A percentile compares a stretch with the other conserved stretches of the same genome.
Conservation (phyloP, 768 basidiomycete genomes). For the Auricularia cornea region DNA sequence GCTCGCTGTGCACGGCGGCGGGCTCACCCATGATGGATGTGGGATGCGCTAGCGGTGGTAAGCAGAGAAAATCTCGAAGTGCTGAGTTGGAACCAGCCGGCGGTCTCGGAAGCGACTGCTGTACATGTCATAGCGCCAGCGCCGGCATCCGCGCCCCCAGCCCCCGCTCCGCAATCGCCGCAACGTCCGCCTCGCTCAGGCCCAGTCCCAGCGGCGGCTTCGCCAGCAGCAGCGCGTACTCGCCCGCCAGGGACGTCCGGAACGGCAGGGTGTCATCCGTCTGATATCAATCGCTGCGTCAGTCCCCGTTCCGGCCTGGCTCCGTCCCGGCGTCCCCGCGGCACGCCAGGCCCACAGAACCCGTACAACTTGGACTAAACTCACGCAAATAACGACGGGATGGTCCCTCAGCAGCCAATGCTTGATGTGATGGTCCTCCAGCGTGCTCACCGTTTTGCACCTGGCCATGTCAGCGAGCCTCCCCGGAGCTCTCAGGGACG, state of each 20-base stretch:
- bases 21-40: not conserved
- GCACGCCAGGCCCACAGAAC: not conserved
- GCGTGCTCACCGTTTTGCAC: conserved; percentile 54
- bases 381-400: conserved; percentile 70
- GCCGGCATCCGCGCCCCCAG: conserved; percentile 23
- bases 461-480: conserved; percentile 26
- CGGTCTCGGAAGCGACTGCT: not conserved
- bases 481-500: not conserved
- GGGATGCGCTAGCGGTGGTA: not conserved
- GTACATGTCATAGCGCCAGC: not conserved
- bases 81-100: not conserved
- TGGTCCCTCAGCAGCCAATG: conserved; percentile 55
- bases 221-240: conserved; percentile 76
- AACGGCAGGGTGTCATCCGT: conserved; percentile 80
- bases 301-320: not conserved
- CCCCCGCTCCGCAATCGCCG: conserved; percentile 50
- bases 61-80: not conserved
- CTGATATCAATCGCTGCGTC: conserved; percentile 29
- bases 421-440: conserved; percentile 67
- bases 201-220: conserved; percentile 65
- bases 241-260: conserved; percentile 60
- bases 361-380: conserved; percentile 16
- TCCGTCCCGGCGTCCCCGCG: too few species aligned
- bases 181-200: conserved; percentile 48
- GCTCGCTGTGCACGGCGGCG: not conserved